phyloP scores from a whole-genome alignment of 2,329 filamentous ascomycete genomes.

The Parastagonospora avenae region DNA sequence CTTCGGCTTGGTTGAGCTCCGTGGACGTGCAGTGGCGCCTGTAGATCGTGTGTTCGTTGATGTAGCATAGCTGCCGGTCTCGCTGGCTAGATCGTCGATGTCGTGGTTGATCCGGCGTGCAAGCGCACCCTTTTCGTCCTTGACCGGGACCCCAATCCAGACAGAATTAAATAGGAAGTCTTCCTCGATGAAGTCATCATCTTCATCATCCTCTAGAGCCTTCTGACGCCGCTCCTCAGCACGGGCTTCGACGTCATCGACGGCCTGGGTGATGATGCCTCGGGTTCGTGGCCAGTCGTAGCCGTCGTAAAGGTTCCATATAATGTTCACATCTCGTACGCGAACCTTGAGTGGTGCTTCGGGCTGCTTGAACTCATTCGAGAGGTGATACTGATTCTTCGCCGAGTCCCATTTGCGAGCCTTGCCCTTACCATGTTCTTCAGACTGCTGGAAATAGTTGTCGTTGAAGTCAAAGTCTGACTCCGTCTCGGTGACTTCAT shows the following conservation, averaged over 20 bases:
- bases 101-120: constrained; percentile 84
- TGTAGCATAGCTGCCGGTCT: constrained; percentile 87
- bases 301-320: constrained; percentile 97
- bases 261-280: constrained; percentile 83
- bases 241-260: constrained; percentile 83
- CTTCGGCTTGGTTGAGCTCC: constrained; percentile 48
- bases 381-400: constrained; percentile 73
- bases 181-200: constrained; percentile 72
- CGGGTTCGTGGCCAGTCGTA: constrained; percentile 94
- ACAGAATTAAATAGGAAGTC: constrained; percentile 99
- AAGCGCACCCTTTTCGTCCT: constrained; percentile 82
- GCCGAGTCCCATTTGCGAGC: constrained; percentile 81
- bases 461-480: constrained; percentile 75
- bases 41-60: constrained; percentile 53
- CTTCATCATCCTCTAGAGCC: constrained; percentile 66
- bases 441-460: constrained; percentile 71
- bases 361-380: constrained; percentile 64
- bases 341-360: constrained; percentile 76
- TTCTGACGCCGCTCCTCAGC: constrained; percentile 74
- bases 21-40: constrained; percentile 47
- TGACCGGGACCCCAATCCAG: constrained; percentile 90
- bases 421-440: constrained; percentile 65
- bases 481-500: constrained; percentile 61
- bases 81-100: constrained; percentile 82
- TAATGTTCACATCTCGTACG: constrained; percentile 86